A percentile compares a stretch with the other conserved stretches of the same genome.
Evolutionary conservation across 176 grass and related monocot genomes (phyloP).

Genomic region (Eleusine indica): DNA sequence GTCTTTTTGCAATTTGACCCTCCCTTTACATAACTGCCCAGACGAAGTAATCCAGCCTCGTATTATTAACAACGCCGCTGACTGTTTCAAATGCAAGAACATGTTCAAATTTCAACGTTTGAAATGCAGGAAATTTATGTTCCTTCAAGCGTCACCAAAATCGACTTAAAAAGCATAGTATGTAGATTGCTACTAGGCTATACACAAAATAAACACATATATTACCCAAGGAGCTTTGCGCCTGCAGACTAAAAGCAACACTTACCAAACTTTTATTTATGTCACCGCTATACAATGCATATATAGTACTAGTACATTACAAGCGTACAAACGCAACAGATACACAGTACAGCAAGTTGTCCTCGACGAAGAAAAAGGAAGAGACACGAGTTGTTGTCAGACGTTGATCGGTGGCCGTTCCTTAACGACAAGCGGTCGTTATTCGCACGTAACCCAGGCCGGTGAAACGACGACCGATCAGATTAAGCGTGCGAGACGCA

Average conservation of each 20-base stretch:
- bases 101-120: too few relatives aligned
- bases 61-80: background rate
- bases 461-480: background rate
- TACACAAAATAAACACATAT: too few relatives aligned
- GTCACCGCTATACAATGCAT: background rate
- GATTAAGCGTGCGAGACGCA: too few relatives aligned
- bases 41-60: background rate
- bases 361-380: background rate
- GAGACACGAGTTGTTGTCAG: constrained; percentile 4
- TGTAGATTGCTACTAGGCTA: too few relatives aligned
- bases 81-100: background rate
- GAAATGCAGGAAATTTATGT: too few relatives aligned
- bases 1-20: background rate
- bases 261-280: background rate
- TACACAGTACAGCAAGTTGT: background rate
- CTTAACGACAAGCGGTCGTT: constrained; percentile 17
- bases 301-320: background rate
- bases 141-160: too few relatives aligned
- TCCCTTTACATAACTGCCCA: background rate
- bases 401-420: constrained; percentile 17
- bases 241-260: constrained; percentile 10
- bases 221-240: background rate
- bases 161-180: too few relatives aligned
- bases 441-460: background rate
- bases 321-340: background rate